phyloP scores from a whole-genome alignment of 140 eudicot species.

The Anethum foeniculum region DNA sequence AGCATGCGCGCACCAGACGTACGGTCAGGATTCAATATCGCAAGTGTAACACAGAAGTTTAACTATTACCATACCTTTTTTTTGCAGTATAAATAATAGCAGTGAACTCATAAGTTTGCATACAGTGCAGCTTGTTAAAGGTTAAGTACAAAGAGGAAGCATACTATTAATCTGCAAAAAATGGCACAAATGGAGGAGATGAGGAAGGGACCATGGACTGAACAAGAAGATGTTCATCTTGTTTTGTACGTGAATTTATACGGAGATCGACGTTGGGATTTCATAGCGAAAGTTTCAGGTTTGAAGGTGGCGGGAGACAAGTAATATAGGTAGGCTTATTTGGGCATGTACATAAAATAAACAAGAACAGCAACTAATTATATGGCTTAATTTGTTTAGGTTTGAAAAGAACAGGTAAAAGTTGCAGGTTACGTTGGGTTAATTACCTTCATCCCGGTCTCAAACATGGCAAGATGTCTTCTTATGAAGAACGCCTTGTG shows the following conservation, averaged over 20 bases:
- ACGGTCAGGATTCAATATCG: slow-evolving; percentile 7
- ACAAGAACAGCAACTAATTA: slow-evolving; percentile 27
- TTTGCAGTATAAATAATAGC: slow-evolving; percentile 6
- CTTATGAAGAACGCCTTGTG: slow-evolving; percentile 74
- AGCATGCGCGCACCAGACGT: slow-evolving; percentile 12
- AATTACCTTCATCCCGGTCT: slow-evolving; percentile 88
- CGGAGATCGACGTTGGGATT: slow-evolving; percentile 98
- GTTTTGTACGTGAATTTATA: slow-evolving; percentile 65
- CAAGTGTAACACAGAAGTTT: not conserved
- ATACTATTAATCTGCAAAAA: not conserved
- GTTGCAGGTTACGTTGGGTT: slow-evolving; percentile 97
- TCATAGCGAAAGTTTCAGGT: slow-evolving; percentile 99
- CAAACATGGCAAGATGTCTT: slow-evolving; percentile 87
- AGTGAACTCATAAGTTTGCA: not conserved
- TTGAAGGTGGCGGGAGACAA: slow-evolving; percentile 99
- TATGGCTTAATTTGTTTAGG: slow-evolving; percentile 41
- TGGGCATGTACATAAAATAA: slow-evolving; percentile 30
- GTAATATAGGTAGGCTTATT: slow-evolving; percentile 51
- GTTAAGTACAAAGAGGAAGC: not conserved
- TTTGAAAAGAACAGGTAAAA: slow-evolving; percentile 87
- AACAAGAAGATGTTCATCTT: slow-evolving; percentile 85
- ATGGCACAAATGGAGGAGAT: slow-evolving; percentile 48
- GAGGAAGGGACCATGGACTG: slow-evolving; percentile 97
- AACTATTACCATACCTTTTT: not conserved
- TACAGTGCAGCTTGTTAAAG: not conserved